Percentiles rank a stretch among this genome's conserved stretches.
Conservation (phyloP, 306 rosid species). For the Acacia melanoxylon region DNA sequence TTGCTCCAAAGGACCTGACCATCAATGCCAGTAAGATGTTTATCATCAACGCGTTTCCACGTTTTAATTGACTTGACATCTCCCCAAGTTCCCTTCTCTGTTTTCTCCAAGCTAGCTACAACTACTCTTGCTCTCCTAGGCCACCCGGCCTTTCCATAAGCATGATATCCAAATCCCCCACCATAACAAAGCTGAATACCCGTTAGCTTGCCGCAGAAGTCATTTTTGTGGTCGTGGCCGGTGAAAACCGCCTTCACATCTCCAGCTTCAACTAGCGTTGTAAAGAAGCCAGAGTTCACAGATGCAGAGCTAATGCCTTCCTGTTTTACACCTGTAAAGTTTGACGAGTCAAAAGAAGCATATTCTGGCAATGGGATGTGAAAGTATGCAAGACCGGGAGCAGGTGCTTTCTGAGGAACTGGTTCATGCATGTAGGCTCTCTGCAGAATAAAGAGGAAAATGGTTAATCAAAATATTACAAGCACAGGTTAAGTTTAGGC, state of each 20-base stretch:
- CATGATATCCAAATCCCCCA: conserved; percentile 90
- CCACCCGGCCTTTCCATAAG: conserved; percentile 91
- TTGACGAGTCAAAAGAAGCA: conserved; percentile 60
- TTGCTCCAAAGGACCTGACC: conserved; percentile 68
- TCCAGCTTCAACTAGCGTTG: conserved; percentile 69
- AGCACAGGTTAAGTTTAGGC: neutral
- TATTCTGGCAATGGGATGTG: conserved; percentile 86
- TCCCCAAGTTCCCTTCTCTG: conserved; percentile 56
- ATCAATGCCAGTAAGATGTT: conserved; percentile 56
- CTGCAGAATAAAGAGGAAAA: conserved; percentile 43
- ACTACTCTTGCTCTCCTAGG: conserved; percentile 81
- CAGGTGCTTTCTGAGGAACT: conserved; percentile 58
- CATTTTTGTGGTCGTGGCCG: conserved; percentile 84
- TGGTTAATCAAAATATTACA: neutral
- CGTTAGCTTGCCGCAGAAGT: conserved; percentile 71
- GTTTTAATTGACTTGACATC: conserved; percentile 73
- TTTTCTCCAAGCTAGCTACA: conserved; percentile 61
- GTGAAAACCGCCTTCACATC: conserved; percentile 79
- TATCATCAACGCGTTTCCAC: conserved; percentile 81
- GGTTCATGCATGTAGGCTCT: conserved; percentile 56
- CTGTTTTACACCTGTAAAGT: conserved; percentile 67
- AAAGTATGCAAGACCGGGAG: conserved; percentile 74
- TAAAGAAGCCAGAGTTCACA: conserved; percentile 80
- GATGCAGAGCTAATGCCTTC: conserved; percentile 72
- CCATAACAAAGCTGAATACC: conserved; percentile 74